Evolutionary conservation across 805 yeast species (phyloP).

Genomic region (Cyberlindnera saturnus): DNA sequence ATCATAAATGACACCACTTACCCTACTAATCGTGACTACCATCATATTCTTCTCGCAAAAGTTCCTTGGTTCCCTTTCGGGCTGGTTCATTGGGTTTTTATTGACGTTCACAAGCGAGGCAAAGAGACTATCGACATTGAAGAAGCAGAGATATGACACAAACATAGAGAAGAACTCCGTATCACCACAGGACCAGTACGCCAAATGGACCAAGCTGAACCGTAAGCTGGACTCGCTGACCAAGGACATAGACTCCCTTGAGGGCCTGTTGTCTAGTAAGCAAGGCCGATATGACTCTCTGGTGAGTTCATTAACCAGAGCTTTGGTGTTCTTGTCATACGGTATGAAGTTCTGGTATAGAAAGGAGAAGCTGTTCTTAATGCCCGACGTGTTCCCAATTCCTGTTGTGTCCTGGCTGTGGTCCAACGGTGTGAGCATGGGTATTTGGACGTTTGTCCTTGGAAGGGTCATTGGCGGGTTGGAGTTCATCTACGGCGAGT

Average conservation of each 20-base stretch:
- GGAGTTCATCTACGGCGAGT: constrained; percentile 15
- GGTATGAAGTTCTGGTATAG: constrained; percentile 13
- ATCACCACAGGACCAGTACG: constrained; percentile 90
- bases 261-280: constrained; percentile 1
- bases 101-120: constrained; percentile 5
- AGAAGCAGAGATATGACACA: constrained; percentile 39
- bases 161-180: constrained; percentile 51
- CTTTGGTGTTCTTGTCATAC: constrained; percentile 1
- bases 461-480: constrained; percentile 7
- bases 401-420: constrained; percentile 29
- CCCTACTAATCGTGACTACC: constrained; percentile 5
- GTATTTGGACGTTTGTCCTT: constrained; percentile 29
- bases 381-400: constrained; percentile 30
- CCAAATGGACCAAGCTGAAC: constrained; percentile 91
- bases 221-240: constrained; percentile 30
- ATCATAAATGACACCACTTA: constrained; percentile 7
- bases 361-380: constrained; percentile 7
- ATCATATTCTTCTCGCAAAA: constrained; percentile 5
- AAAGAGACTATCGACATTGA: constrained; percentile 23
- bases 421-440: constrained; percentile 54
- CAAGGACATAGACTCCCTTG: constrained; percentile 6
- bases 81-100: constrained; percentile 3
- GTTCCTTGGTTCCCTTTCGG: constrained; percentile 5
- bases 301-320: neutral
- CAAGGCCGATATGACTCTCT: constrained; percentile 2